Evolutionary conservation across 495 filamentous ascomycete species (phyloP), one percentile per base, ranked within the genome.

Genomic region (Aspergillus affinis): DNA sequence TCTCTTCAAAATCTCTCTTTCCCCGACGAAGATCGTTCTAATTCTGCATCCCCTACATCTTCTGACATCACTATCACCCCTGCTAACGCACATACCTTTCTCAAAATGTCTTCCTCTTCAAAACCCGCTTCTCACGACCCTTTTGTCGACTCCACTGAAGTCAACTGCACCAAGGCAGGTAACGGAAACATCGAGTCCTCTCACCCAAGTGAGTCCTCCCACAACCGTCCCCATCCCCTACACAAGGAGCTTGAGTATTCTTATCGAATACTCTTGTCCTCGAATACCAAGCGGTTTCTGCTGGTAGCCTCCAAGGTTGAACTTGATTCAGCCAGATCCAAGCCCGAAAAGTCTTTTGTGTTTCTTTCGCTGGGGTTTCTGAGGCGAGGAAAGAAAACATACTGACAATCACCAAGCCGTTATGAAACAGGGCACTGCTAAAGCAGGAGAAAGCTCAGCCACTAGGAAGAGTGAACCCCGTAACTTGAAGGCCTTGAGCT

Each of bases 11-110:
- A 18, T 27, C 53, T 7, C 17, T 30, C 30, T 7, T n/a, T 19
- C 21, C 10, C 46, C 0, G 30, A 48, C 23, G 47, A 50, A 3
- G 4, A 48, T 54, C 26, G 18, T 52, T 54, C 54, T 57, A 19
- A 49, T 10, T 6, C 15, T 4, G 46, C 26, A 29, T 58, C 41
- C 17, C 21, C 47, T 6, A 21, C 21, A 19, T 51, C 50, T 18
- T 60, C 50, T 9, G 57, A 58, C 2, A 18, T 47, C 20, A 59
- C 32, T 5, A 60, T 59, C 51, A 58, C 21, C 15, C 32, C 48
- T 20, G 55, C n/a, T 12, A 55, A 44, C 52, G 45, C 52, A 17
- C 48, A 51, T 12, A 19, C 17, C 3, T 23, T 7, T 9, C 26
- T 19, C 53, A 55, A 41, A 18, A 60, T 60, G 56, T 15, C 52